phyloP scores from a whole-genome alignment of 2,329 filamentous ascomycete species.

The Xylariomycetidae sp. region DNA sequence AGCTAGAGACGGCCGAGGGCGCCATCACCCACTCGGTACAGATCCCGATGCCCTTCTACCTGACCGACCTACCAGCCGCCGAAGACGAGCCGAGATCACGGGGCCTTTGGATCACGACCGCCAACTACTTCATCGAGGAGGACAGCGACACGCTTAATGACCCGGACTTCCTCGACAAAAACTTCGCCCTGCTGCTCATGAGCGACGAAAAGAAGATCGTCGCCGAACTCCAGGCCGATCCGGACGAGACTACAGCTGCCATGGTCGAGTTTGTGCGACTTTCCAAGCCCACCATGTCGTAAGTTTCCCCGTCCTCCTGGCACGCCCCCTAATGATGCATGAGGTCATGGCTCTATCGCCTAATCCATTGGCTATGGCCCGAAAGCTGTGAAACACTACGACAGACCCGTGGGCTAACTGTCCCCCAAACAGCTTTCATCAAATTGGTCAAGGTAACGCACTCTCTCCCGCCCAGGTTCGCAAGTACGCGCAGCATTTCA shows the following conservation, averaged over 20 bases:
- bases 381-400: too few species aligned
- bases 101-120: constrained; percentile 82
- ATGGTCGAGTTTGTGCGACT: constrained; percentile 79
- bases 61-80: constrained; percentile 65
- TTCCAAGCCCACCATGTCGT: constrained; percentile 64
- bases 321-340: too few species aligned
- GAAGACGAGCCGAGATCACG: constrained; percentile 65
- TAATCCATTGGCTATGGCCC: too few species aligned
- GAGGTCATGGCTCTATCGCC: too few species aligned
- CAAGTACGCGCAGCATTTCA: constrained; percentile 84
- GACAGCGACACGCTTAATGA: constrained; percentile 67
- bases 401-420: too few species aligned
- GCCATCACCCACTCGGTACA: constrained; percentile 59
- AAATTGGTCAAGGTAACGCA: constrained; percentile 65
- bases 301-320: constrained; percentile 29
- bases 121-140: constrained; percentile 67
- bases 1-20: constrained; percentile 61
- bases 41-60: constrained; percentile 62
- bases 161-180: constrained; percentile 69
- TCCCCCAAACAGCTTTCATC: constrained; percentile 48
- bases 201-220: constrained; percentile 73
- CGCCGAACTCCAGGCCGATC: constrained; percentile 70
- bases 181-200: constrained; percentile 81
- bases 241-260: constrained; percentile 68
- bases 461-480: constrained; percentile 78